A percentile compares a stretch with the other conserved stretches of the same genome.
Evolutionary conservation across 2,329 filamentous ascomycete genomes (phyloP).

Genomic region (Tothia fuscella): DNA sequence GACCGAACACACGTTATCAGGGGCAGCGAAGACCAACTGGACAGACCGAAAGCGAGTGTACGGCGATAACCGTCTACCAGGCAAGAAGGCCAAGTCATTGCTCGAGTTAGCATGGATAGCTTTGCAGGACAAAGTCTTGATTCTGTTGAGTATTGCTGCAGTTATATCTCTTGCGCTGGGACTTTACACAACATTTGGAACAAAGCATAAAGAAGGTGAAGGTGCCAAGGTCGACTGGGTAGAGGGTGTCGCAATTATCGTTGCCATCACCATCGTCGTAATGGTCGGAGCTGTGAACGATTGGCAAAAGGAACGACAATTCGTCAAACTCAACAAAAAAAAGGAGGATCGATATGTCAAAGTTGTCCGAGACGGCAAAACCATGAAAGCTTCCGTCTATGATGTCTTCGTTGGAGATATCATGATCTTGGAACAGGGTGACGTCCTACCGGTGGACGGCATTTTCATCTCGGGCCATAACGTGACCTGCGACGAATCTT

Average conservation of each 20-base stretch:
- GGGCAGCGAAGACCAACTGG: slow-evolving; percentile 1
- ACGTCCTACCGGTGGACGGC: slow-evolving; percentile 61
- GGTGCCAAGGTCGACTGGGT: slow-evolving; percentile 61
- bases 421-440: slow-evolving; percentile 60
- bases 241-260: slow-evolving; percentile 68
- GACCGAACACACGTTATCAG: not conserved
- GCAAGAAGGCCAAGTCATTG: slow-evolving; percentile 57
- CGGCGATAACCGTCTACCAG: slow-evolving; percentile 57
- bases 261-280: slow-evolving; percentile 65
- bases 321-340: slow-evolving; percentile 68
- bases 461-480: slow-evolving; percentile 57
- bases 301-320: slow-evolving; percentile 72
- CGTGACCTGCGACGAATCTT: slow-evolving; percentile 61
- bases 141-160: slow-evolving; percentile 58
- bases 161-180: slow-evolving; percentile 63
- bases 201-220: slow-evolving; percentile 39
- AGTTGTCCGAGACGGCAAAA: slow-evolving; percentile 61
- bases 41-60: slow-evolving; percentile 58
- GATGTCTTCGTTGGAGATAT: slow-evolving; percentile 65
- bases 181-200: slow-evolving; percentile 58
- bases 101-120: slow-evolving; percentile 66
- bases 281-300: slow-evolving; percentile 68
- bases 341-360: slow-evolving; percentile 67
- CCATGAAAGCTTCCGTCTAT: slow-evolving; percentile 55
- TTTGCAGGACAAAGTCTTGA: slow-evolving; percentile 71